A percentile compares a stretch with the other conserved stretches of the same genome.
Evolutionary conservation across 805 yeast species (phyloP).

Genomic region (Pichia scutulata): DNA sequence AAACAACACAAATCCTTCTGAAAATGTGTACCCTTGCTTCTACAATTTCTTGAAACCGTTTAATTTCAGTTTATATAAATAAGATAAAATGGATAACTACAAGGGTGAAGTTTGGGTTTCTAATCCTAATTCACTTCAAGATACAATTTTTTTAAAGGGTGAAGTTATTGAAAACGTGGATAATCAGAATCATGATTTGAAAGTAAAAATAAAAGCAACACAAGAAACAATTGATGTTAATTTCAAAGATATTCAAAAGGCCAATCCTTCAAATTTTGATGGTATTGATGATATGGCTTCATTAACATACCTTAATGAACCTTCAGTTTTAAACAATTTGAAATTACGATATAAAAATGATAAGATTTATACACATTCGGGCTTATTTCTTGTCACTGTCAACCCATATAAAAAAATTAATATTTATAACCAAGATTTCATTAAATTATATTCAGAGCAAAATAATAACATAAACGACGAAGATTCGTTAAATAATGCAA

Average conservation of each 20-base stretch:
- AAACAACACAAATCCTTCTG: neutral
- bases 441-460: conserved; percentile 37
- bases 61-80: neutral
- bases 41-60: neutral
- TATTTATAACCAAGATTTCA: conserved; percentile 55
- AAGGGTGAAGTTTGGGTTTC: conserved; percentile 69
- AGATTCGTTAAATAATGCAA: conserved; percentile 11
- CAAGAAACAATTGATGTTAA: conserved; percentile 30
- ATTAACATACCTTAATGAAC: conserved; percentile 87
- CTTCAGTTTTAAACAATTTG: conserved; percentile 85
- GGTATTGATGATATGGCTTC: conserved; percentile 94
- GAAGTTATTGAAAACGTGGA: conserved; percentile 38
- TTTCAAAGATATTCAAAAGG: conserved; percentile 45
- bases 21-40: neutral
- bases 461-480: conserved; percentile 11
- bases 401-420: conserved; percentile 79
- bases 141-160: conserved; percentile 53
- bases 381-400: conserved; percentile 88
- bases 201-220: conserved; percentile 25
- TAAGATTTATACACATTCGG: conserved; percentile 87
- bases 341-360: conserved; percentile 70
- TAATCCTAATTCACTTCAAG: conserved; percentile 36
- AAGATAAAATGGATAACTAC: conserved; percentile 3
- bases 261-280: conserved; percentile 87
- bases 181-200: conserved; percentile 27